Base-by-base conservation (phyloP, 1,139 yeast genomes). In the Protomyces inouyei region DNA sequence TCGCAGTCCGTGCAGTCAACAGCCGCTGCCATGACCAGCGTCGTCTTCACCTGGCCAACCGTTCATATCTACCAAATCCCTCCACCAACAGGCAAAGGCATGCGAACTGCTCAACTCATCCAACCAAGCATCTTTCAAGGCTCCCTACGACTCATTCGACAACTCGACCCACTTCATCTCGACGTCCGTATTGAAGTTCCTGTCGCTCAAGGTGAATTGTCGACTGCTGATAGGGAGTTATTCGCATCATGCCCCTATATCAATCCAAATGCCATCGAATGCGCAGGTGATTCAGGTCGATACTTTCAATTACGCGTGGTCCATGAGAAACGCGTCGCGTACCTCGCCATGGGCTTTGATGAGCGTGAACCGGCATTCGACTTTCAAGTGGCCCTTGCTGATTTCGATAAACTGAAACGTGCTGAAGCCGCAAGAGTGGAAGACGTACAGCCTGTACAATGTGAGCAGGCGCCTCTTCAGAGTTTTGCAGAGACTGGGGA, bases 341-440 rank as follows among this genome's bases (percentile, higher is more conserved):
- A 71, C 43, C 71, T 80, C 40, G 83, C 83, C 16, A 69, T 79
- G 67, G 78, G 78, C 36, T 79, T 80, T 65, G 70, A 72, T 1
- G 78, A 78, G 67, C 68, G 76, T 16, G 68, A 70, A 45, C 75
- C 73, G 38, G 74, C 79, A 8, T 73, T 75, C 57, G 80, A 77
- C 57, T 78, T 80, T 68, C 76, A 75, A 57, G 72, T 76, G 23
- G 77, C 79, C 16, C 69, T 79, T 25, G 79, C 77, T 67, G 75
- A 74, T 48, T 78, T 72, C 64, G 69, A 70, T 38, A 71, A 74
- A 66, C 66, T 68, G 21, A 64, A 52, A 48, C 65, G 69, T 25
- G 68, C 66, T 46, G 66, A 65, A 55, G 48, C 35, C 18, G 55
- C 72, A 23, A 72, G 73, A 45, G 66, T 4, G 8, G 32, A 28